phyloP scores from a whole-genome alignment of 2,329 filamentous ascomycete genomes.

The Aspergillus tanneri region DNA sequence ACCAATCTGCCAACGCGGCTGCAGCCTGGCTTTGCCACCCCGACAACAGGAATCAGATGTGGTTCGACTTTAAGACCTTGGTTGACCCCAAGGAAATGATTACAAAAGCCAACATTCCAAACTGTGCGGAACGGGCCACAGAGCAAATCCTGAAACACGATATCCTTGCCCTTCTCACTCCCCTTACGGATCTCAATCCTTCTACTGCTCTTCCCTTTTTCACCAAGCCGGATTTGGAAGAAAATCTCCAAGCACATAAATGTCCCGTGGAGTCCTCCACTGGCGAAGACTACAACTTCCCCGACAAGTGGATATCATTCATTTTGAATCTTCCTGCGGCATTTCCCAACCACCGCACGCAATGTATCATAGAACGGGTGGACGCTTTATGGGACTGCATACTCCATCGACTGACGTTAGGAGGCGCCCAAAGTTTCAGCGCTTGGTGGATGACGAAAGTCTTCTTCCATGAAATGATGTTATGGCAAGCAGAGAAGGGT shows the following conservation, averaged over 20 bases:
- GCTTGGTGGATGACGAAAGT: constrained; percentile 75
- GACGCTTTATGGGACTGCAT: constrained; percentile 46
- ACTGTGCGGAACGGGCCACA: constrained; percentile 35
- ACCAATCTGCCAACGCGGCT: constrained; percentile 88
- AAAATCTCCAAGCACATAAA: constrained; percentile 31
- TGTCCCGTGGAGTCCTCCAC: constrained; percentile 38
- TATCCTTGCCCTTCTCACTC: constrained; percentile 44
- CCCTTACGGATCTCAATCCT: constrained; percentile 35
- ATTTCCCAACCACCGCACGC: constrained; percentile 44
- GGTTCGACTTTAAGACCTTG: constrained; percentile 67
- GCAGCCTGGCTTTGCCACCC: constrained; percentile 89
- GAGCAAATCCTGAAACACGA: constrained; percentile 47
- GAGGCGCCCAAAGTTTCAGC: constrained; percentile 48
- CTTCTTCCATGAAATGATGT: constrained; percentile 91
- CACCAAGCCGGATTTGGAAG: constrained; percentile 33
- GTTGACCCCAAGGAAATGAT: constrained; percentile 44
- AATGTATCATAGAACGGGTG: constrained; percentile 47
- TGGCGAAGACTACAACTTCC: constrained; percentile 49
- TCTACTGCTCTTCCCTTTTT: constrained; percentile 35
- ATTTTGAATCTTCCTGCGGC: constrained; percentile 41
- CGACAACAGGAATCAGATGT: constrained; percentile 92
- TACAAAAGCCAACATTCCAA: constrained; percentile 42
- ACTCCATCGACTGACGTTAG: constrained; percentile 45
- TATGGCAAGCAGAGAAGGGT: constrained; percentile 84
- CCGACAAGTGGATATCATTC: constrained; percentile 48